These are phyloP conservation scores for Diplodia intermedia DNA, from an alignment of 2,329 filamentous ascomycete genomes.

Conservation along the genomic window DNA sequence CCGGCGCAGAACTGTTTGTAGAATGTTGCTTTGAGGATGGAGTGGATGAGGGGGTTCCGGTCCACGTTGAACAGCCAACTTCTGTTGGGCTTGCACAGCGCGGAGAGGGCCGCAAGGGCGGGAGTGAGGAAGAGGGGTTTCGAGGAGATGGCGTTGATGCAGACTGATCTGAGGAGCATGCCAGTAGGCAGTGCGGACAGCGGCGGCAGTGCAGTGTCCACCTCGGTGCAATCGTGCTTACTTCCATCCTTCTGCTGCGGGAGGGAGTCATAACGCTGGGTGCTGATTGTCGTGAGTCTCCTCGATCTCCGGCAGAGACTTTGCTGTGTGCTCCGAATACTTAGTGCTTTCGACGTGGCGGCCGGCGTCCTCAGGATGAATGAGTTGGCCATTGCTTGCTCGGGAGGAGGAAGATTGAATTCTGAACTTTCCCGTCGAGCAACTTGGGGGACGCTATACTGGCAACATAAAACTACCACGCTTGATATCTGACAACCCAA, in stretches of 20 bases:
- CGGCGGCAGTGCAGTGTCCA: background rate
- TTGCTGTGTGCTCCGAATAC: background rate
- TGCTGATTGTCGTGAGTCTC: background rate
- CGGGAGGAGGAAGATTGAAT: background rate
- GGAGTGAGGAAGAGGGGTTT: conserved; percentile 13
- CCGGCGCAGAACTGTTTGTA: conserved; percentile 92
- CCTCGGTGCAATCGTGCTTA: background rate
- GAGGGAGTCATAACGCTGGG: background rate
- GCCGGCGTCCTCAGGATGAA: background rate
- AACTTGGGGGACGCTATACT: background rate
- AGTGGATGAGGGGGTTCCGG: conserved; percentile 65
- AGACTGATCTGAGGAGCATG: conserved; percentile 17
- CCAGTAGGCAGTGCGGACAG: conserved; percentile 14
- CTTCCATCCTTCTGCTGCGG: background rate
- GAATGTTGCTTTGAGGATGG: conserved; percentile 77
- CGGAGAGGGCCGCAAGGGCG: conserved; percentile 2
- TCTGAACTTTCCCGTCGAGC: no score
- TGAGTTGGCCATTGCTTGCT: background rate
- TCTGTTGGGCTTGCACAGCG: conserved; percentile 14
- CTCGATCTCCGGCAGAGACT: background rate
- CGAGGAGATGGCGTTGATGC: conserved; percentile 28
- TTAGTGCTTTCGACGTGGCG: background rate
- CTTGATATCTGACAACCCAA: background rate
- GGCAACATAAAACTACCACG: background rate
- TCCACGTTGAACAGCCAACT: conserved; percentile 17